Conservation (phyloP, 768 basidiomycete species). For the Tylopilus rubrobrunneus region DNA sequence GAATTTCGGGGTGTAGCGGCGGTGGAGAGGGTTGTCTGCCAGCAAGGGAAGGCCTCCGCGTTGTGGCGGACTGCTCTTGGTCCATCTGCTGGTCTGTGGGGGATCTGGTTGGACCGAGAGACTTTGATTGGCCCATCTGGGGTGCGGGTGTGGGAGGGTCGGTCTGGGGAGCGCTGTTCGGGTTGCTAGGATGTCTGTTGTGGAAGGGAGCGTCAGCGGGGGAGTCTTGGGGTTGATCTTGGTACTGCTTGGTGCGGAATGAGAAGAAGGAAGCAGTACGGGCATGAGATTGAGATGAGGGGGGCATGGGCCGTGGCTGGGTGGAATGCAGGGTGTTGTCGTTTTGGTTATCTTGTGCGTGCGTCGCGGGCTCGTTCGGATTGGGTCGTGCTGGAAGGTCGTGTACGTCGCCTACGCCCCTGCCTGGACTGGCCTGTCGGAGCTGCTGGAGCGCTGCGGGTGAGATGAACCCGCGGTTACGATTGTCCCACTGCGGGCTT, state of each 20-base stretch:
- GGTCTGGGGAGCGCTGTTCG: constrained; percentile 5
- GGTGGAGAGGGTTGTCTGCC: constrained; percentile 25
- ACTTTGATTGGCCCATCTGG: constrained; percentile 32
- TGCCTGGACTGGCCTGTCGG: constrained; percentile 30
- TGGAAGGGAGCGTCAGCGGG: constrained; percentile 16
- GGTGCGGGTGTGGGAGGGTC: constrained; percentile 25
- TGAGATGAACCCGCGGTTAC: constrained; percentile 33
- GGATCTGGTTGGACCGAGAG: constrained; percentile 27
- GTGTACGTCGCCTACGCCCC: constrained; percentile 26
- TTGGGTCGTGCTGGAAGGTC: constrained; percentile 30
- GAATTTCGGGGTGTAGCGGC: constrained; percentile 75
- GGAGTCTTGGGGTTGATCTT: constrained; percentile 12
- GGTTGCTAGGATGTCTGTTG: constrained; percentile 15
- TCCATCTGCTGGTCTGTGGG: constrained; percentile 19
- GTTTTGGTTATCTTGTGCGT: constrained; percentile 16
- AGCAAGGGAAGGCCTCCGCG: constrained; percentile 19
- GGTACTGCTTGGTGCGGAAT: constrained; percentile 43
- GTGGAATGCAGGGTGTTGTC: constrained; percentile 14
- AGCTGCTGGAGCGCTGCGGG: constrained; percentile 33
- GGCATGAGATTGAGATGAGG: constrained; percentile 35
- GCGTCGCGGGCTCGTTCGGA: constrained; percentile 15
- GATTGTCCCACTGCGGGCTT: constrained; percentile 35
- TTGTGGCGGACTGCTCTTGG: constrained; percentile 18
- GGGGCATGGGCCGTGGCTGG: constrained; percentile 28
- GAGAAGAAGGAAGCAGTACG: constrained; percentile 67